Percentiles rank a stretch among this genome's conserved stretches.
These are phyloP conservation scores for Chimonanthus praecox DNA, from an alignment of 164 flowering plant species.

Conservation along the genomic window DNA sequence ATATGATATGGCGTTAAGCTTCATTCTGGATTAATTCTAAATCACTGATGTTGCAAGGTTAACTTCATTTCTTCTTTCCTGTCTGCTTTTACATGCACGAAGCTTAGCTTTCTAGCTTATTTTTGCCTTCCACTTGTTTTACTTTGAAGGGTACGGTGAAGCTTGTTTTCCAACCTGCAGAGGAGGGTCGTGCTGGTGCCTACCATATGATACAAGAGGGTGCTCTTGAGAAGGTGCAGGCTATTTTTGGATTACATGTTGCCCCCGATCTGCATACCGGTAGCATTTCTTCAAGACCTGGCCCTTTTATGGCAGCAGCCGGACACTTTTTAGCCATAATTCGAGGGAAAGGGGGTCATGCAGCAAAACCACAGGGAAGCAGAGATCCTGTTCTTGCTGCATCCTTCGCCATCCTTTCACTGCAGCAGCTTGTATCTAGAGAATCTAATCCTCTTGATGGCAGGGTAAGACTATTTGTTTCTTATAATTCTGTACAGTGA, in stretches of 20 bases:
- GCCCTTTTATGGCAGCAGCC: slow-evolving; percentile 57
- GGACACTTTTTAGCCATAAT: slow-evolving; percentile 44
- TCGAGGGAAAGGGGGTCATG: slow-evolving; percentile 59
- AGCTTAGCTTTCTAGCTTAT: neutral
- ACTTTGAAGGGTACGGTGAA: slow-evolving; percentile 65
- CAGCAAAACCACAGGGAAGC: slow-evolving; percentile 38
- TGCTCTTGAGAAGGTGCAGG: slow-evolving; percentile 45
- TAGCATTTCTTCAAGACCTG: slow-evolving; percentile 57
- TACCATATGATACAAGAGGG: slow-evolving; percentile 65
- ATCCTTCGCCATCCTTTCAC: slow-evolving; percentile 43
- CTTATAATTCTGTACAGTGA: neutral
- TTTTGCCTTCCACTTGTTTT: neutral
- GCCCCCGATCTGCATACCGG: slow-evolving; percentile 40
- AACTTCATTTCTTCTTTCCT: neutral
- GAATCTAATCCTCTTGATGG: slow-evolving; percentile 70
- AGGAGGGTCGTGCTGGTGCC: slow-evolving; percentile 77
- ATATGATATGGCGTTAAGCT: neutral
- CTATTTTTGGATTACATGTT: slow-evolving; percentile 75
- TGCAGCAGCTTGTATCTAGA: slow-evolving; percentile 69
- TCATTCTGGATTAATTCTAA: neutral
- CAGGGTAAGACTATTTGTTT: slow-evolving; percentile 24
- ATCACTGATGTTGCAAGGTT: neutral
- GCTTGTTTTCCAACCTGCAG: slow-evolving; percentile 86
- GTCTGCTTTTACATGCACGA: neutral
- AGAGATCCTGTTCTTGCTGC: slow-evolving; percentile 63